Evolutionary conservation across 768 basidiomycete species (phyloP), one percentile per base, ranked within the genome.

Genomic region (Suillus paluster): DNA sequence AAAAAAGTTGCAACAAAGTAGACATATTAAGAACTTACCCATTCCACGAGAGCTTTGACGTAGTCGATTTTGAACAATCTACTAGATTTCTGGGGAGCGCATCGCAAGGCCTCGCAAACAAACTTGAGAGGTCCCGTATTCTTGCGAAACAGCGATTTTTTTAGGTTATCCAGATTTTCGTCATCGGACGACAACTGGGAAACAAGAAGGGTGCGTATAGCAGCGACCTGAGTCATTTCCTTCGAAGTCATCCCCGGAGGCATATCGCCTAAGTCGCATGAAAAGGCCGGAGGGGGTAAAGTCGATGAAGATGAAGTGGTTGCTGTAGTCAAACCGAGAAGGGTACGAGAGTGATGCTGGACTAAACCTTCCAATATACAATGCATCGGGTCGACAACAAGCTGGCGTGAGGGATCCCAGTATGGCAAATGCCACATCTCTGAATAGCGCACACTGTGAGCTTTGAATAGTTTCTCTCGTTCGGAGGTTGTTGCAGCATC

Each of bases 311-410:
- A 54, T 11, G 57, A 30, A 11, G 23, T 42, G 19, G 41, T 42
- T 4, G 50, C 58, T 1, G 10, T 63, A 1, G 58, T 65, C n/a
- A 68, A 11, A 8, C 64, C 48, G 4, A 67, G 34, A 27, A 61
- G 42, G 1, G 36, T 57, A 1, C 27, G 45, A 3, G 42, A 5
- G 23, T 68, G 67, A 30, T 46, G 25, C 34, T 64, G 41, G 0
- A 57, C 61, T 10, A 62, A 57, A 3, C 66, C 66, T 42, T 70
- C 41, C 1, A 73, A 62, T 9, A 76, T 34, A 33, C 57, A 66
- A 23, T 76, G 75, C 73, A 76, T 76, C 2, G 65, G 45, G 46
- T 76, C 68, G 1, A 72, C 58, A 0, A 73, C 63, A 1, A 72
- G 59, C 23, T 67, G 64, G 0, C 25, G 33, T 0, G 63, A 54